Evolutionary conservation across 2,329 filamentous ascomycete species (phyloP), one percentile per base, ranked within the genome.

Genomic region (Juglanconis oblonga): DNA sequence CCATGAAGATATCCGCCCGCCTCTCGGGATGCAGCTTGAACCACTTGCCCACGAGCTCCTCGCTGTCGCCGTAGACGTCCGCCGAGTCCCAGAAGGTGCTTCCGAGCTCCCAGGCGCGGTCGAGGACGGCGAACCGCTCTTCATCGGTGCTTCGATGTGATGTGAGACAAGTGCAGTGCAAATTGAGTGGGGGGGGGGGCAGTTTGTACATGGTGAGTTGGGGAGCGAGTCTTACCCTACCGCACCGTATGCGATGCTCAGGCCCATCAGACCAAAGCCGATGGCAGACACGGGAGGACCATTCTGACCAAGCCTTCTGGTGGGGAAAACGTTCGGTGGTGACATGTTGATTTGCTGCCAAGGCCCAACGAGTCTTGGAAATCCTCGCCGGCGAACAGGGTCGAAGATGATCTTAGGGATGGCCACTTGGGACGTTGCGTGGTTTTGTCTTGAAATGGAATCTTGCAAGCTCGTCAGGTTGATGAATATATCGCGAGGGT

Each of bases 81-180:
- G 74, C 73, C 5, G 76, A 77, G 62, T 85, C 82, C 81, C 81
- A 85, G 67, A 79, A 78, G 10, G 74, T 75, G 52, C 77, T 76
- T 53, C 83, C 83, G 1, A 78, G 64, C 33, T 79, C 78, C 70
- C 79, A 79, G 3, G 77, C 77, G 11, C 74, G 74, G 67, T 85
- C 81, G 24, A 86, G 77, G 2, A 85, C 65, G 3, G 74, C 74
- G 59, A 84, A 73, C 3, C 80, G 77, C 61, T 84, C 79, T 29
- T 76, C 69, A 35, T 84, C 81, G 2, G 80, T 74, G 54, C 77
- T 79, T 5, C 8, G 14, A 14, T 44, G 8, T 31, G 4, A 31
- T 33, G 24, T 33, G 29, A 31, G 24, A 24, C 24, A 24, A 24
- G 24, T 24, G 24, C 24, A 24, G 24, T 24, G 24, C 24, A 24